Conservation (phyloP, 176 grass and related monocot genomes). For the Puccinellia tenuiflora region DNA sequence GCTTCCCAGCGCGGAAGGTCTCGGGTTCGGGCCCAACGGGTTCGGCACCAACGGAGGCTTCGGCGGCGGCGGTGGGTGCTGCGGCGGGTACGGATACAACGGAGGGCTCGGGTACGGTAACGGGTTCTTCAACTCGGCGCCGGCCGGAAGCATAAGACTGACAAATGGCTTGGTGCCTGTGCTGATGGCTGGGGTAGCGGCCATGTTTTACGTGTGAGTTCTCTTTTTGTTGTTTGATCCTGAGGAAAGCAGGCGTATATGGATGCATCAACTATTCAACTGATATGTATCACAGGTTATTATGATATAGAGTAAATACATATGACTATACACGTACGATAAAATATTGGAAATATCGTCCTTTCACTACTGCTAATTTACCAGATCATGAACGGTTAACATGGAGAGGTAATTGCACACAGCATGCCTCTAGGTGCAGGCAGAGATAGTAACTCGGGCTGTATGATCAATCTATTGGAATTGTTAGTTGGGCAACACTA, state of each 20-base stretch:
- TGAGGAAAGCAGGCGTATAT: background rate
- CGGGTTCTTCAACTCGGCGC: slow-evolving; percentile 24
- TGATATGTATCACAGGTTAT: background rate
- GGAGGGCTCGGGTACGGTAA: background rate
- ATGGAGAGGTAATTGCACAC: background rate
- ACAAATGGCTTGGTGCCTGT: background rate
- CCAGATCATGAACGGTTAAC: background rate
- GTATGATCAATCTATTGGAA: too few species aligned
- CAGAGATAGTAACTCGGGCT: too few species aligned
- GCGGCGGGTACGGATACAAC: slow-evolving; percentile 1
- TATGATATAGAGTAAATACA: background rate
- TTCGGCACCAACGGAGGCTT: slow-evolving; percentile 22
- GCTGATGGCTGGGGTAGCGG: background rate
- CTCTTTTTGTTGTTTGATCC: background rate
- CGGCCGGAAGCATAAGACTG: background rate
- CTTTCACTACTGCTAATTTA: background rate
- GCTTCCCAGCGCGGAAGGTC: background rate
- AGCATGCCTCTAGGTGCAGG: too few species aligned
- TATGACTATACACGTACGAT: background rate
- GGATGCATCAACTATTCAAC: background rate
- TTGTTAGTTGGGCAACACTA: too few species aligned
- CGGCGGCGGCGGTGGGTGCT: background rate
- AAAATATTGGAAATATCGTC: too few species aligned
- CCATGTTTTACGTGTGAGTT: background rate
- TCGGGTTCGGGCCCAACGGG: slow-evolving; percentile 15